Evolutionary conservation across 2,329 filamentous ascomycete species (phyloP).

Genomic region (Dactylellina haptotyla): DNA sequence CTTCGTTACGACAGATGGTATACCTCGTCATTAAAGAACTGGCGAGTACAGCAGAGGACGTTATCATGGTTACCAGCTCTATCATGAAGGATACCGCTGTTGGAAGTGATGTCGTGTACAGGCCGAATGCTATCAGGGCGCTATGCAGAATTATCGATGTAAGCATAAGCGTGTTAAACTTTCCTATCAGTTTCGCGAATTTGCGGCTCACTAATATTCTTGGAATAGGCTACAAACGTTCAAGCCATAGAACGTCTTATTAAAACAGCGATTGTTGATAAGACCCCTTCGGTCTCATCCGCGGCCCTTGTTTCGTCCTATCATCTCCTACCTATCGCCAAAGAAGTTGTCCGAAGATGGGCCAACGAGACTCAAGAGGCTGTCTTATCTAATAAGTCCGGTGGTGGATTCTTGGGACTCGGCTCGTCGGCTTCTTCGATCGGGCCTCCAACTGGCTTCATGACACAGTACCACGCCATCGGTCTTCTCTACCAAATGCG

Average conservation of each 20-base stretch:
- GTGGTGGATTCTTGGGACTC: conserved; percentile 91
- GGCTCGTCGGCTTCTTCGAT: conserved; percentile 78
- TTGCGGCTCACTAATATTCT: conserved; percentile 11
- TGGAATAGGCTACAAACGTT: conserved; percentile 81
- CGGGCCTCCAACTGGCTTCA: conserved; percentile 91
- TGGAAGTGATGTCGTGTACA: conserved; percentile 90
- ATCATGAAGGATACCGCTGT: conserved; percentile 99
- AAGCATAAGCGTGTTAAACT: conserved; percentile 55
- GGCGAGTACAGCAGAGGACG: conserved; percentile 92
- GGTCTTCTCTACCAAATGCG: conserved; percentile 98
- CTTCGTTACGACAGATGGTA: conserved; percentile 97
- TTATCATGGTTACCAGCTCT: conserved; percentile 99
- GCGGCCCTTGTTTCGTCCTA: conserved; percentile 96
- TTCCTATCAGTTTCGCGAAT: neutral
- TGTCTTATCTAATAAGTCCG: conserved; percentile 82
- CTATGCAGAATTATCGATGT: conserved; percentile 97
- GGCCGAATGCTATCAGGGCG: conserved; percentile 94
- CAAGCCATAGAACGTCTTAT: conserved; percentile 98
- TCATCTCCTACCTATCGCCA: conserved; percentile 93
- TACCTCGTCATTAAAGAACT: conserved; percentile 98
- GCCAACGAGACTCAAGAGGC: conserved; percentile 98
- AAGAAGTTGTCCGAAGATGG: conserved; percentile 95
- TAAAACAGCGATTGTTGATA: conserved; percentile 99
- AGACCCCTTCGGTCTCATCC: conserved; percentile 95
- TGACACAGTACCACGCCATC: conserved; percentile 98